Evolutionary conservation across 192 early-diverging fungal genomes (phyloP).

Genomic region (Helicostylum pulchrum): DNA sequence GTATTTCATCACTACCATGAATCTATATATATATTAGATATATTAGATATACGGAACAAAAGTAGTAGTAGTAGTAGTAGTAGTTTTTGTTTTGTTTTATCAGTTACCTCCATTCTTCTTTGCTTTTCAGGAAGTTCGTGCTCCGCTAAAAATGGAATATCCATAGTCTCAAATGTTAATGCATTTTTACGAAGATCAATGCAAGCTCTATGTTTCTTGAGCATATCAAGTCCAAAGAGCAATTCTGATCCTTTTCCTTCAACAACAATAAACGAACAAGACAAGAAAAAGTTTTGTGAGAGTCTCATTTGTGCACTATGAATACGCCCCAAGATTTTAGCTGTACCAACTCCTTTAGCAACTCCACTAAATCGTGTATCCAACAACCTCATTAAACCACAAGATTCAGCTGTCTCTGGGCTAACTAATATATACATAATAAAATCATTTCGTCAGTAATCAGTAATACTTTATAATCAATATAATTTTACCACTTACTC

Average conservation of each 20-base stretch:
- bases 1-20: conserved; percentile 37
- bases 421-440: too few relatives aligned
- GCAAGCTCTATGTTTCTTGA: conserved; percentile 81
- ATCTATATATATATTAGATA: conserved; percentile 14
- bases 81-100: neutral
- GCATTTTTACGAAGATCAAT: conserved; percentile 86
- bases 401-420: conserved; percentile 62
- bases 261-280: conserved; percentile 92
- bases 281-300: conserved; percentile 67
- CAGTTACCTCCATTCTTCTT: conserved; percentile 32
- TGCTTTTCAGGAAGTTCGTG: conserved; percentile 82
- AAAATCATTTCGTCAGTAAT: too few relatives aligned
- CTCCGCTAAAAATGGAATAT: conserved; percentile 86
- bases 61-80: too few relatives aligned
- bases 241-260: conserved; percentile 89
- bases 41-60: neutral
- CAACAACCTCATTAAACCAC: conserved; percentile 85
- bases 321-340: conserved; percentile 95
- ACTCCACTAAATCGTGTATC: conserved; percentile 87
- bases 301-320: conserved; percentile 86
- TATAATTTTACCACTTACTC: conserved; percentile 44
- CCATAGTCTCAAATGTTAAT: conserved; percentile 75
- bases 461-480: too few relatives aligned
- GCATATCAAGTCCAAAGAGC: conserved; percentile 95
- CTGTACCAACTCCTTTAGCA: conserved; percentile 91